A percentile compares a stretch with the other conserved stretches of the same genome.
These are phyloP conservation scores for Isochrysis galbana DNA, from an alignment of 78 protist genomes.

Conservation along the genomic window DNA sequence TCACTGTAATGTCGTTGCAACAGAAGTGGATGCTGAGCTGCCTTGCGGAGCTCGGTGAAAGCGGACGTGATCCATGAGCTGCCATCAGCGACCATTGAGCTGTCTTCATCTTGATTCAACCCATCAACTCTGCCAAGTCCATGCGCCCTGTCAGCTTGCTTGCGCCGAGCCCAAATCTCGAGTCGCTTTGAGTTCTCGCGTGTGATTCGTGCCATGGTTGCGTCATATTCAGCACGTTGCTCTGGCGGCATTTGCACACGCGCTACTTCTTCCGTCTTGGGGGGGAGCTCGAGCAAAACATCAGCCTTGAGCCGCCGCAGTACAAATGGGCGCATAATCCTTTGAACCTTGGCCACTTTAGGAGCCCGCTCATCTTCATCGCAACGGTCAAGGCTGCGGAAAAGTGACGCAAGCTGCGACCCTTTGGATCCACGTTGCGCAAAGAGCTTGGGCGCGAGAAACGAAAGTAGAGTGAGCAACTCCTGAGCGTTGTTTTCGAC, in stretches of 20 bases:
- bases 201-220: background rate
- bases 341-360: background rate
- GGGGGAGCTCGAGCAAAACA: conserved; percentile 50
- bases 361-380: background rate
- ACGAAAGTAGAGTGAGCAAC: background rate
- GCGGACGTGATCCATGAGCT: background rate
- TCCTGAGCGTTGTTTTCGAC: conserved; percentile 73
- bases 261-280: background rate
- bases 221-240: background rate
- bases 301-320: conserved; percentile 58
- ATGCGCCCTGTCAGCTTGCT: background rate
- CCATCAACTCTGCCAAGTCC: too few species aligned
- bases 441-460: background rate
- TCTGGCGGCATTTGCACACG: background rate
- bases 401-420: background rate
- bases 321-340: conserved; percentile 37
- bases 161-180: background rate
- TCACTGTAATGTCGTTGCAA: background rate
- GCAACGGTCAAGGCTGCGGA: background rate
- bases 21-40: background rate
- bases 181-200: background rate
- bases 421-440: background rate
- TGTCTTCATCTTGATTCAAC: background rate
- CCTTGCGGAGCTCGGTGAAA: conserved; percentile 22
- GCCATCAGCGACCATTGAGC: background rate